A percentile compares a stretch with the other conserved stretches of the same genome.
These are phyloP conservation scores for Yamadazyma oceani DNA, from an alignment of 1,139 yeast genomes.

Conservation along the genomic window DNA sequence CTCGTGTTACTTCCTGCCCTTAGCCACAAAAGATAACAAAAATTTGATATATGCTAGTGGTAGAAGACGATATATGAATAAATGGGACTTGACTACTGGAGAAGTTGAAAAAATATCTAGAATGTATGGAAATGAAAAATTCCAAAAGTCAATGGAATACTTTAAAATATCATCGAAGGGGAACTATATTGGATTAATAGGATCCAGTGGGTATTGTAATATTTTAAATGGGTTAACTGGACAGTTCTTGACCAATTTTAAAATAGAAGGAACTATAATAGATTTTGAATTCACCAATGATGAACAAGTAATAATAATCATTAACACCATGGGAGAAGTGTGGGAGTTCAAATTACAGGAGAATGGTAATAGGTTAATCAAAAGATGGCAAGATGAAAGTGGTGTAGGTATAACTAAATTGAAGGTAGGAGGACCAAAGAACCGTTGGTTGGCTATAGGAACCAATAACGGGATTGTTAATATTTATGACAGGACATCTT, in stretches of 20 bases:
- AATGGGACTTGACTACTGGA: constrained; percentile 84
- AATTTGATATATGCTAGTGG: constrained; percentile 77
- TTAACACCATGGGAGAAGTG: constrained; percentile 80
- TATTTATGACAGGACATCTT: constrained; percentile 63
- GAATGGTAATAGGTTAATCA: constrained; percentile 38
- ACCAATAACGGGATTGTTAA: constrained; percentile 87
- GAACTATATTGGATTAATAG: constrained; percentile 69
- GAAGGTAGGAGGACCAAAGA: constrained; percentile 74
- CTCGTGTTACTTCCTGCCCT: constrained; percentile 62
- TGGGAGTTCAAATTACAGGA: constrained; percentile 75
- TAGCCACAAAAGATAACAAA: constrained; percentile 43
- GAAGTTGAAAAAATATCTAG: constrained; percentile 80
- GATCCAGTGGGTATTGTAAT: constrained; percentile 90
- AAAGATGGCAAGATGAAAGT: constrained; percentile 84
- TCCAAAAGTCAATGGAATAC: constrained; percentile 85
- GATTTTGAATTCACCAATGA: constrained; percentile 75
- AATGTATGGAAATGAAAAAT: constrained; percentile 86
- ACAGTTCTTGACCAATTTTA: constrained; percentile 83
- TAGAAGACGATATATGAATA: constrained; percentile 85
- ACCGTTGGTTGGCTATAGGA: constrained; percentile 88
- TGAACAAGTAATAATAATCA: constrained; percentile 56
- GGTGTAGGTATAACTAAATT: constrained; percentile 82
- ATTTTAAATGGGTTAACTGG: constrained; percentile 74
- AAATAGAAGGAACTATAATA: constrained; percentile 78
- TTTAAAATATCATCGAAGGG: constrained; percentile 76